phyloP scores from a whole-genome alignment of 352 stramenopile genomes.

The Phytophthora fragariaefolia region DNA sequence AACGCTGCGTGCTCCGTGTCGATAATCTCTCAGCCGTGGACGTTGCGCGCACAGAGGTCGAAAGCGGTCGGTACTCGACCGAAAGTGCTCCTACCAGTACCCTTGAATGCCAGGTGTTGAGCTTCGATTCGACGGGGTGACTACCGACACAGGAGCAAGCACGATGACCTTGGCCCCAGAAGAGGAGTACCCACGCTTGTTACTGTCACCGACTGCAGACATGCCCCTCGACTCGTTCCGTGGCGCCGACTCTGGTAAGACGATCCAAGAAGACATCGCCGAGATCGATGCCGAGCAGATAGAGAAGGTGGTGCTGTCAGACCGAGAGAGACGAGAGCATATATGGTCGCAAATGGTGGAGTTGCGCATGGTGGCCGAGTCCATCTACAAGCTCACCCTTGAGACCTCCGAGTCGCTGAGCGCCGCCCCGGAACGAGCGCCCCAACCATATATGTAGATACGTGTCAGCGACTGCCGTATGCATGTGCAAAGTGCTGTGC shows the following conservation, averaged over 20 bases:
- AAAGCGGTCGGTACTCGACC: conserved; percentile 15
- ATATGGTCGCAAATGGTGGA: conserved; percentile 59
- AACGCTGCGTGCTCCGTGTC: conserved; percentile 36
- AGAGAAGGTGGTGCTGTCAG: conserved; percentile 21
- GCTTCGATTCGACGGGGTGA: conserved; percentile 31
- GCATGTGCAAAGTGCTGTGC: too few relatives aligned
- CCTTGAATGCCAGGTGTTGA: background rate
- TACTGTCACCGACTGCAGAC: conserved; percentile 36
- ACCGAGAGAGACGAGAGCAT: conserved; percentile 35
- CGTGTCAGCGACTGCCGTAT: background rate
- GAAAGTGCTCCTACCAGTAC: conserved; percentile 2
- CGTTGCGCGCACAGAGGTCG: conserved; percentile 34
- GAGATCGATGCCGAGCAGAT: conserved; percentile 9
- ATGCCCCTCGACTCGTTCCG: conserved; percentile 34
- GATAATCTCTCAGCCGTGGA: conserved; percentile 34
- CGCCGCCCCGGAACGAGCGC: conserved; percentile 2
- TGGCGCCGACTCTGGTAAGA: conserved; percentile 7
- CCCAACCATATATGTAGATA: background rate
- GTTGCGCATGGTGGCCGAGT: conserved; percentile 49
- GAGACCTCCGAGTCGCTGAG: conserved; percentile 41
- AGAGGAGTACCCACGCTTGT: conserved; percentile 30
- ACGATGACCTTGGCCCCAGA: conserved; percentile 16
- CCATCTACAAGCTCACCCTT: conserved; percentile 52
- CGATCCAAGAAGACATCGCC: background rate
- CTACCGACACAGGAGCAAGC: conserved; percentile 32